Evolutionary conservation across 768 basidiomycete genomes (phyloP), one percentile per base, ranked within the genome.

Genomic region (Xerocomellus chrysenteron): DNA sequence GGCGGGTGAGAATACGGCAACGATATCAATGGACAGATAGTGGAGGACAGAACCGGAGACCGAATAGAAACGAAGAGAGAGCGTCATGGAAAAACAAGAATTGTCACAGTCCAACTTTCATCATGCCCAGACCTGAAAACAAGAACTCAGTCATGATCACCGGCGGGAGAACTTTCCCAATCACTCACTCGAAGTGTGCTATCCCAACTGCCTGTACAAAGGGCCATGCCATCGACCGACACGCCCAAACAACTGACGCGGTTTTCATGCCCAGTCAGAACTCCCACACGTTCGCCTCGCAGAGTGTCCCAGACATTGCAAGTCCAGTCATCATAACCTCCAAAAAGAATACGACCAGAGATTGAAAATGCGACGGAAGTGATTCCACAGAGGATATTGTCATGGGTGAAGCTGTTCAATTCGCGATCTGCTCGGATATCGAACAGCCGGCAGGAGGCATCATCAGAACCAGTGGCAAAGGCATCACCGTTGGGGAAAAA

Each of bases 401-500:
- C 96, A 72, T 98, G 95, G 2, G 92, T 95, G 77, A 95, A 99
- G 17, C 91, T 82, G 71, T 98, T 99, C 63, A 99, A 75, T 75
- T 99, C 96, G 52, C 96, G 87, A 73, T 99, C 96, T 45, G 96
- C 96, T 52, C 96, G 88, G 61, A 99, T 94, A 73, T 99, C 96
- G 72, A 98, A 99, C 43, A 99, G 75, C 48, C 97, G 90, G 78
- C 96, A 98, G 45, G 97, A 98, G 12, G 96, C 97, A 74, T 99
- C 96, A 68, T 99, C 96, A 17, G 96, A 99, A 35, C 96, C 96
- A 19, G 96, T 98, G 24, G 95, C 96, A 73, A 99, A 98, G 0
- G 97, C 96, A 73, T 99, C 95, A 58, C 96, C 96, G 66, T 98
- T 98, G 39, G 96, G 96, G 92, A 98, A 99, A 77, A 98, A 99